These are phyloP conservation scores for Theileria luwenshuni DNA, from an alignment of 169 alveolate genomes.

Conservation along the genomic window DNA sequence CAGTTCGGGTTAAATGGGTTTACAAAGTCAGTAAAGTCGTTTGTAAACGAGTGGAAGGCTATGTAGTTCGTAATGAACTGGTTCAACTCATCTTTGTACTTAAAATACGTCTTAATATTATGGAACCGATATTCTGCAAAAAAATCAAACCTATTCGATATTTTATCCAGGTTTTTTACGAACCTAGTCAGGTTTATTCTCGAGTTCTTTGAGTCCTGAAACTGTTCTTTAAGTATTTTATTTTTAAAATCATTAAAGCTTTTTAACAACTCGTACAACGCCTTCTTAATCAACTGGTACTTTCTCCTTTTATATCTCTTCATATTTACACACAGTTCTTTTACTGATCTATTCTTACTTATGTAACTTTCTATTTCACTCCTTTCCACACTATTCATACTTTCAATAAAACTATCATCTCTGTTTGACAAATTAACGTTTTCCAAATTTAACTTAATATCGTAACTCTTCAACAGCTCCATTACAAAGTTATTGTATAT, in stretches of 20 bases:
- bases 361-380: conserved; percentile 31
- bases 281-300: conserved; percentile 18
- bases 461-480: conserved; percentile 2
- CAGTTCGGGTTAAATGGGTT: conserved; percentile 49
- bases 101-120: conserved; percentile 33
- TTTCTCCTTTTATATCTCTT: conserved; percentile 27
- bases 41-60: conserved; percentile 7
- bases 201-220: conserved; percentile 23
- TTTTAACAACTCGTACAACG: conserved; percentile 32
- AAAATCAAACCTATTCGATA: conserved; percentile 33
- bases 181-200: conserved; percentile 49
- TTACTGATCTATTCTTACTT: conserved; percentile 21
- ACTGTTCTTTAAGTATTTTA: conserved; percentile 44
- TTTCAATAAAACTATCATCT: background rate
- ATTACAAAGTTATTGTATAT: conserved; percentile 6
- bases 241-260: conserved; percentile 42
- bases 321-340: conserved; percentile 24
- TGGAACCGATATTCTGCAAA: conserved; percentile 63
- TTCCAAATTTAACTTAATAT: conserved; percentile 6
- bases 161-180: conserved; percentile 53
- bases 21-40: conserved; percentile 40
- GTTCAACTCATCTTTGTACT: conserved; percentile 46
- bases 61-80: conserved; percentile 30
- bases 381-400: background rate
- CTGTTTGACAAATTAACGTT: background rate